Evolutionary conservation across 257 asterid species (phyloP).

Genomic region (Ilex aquifolium): DNA sequence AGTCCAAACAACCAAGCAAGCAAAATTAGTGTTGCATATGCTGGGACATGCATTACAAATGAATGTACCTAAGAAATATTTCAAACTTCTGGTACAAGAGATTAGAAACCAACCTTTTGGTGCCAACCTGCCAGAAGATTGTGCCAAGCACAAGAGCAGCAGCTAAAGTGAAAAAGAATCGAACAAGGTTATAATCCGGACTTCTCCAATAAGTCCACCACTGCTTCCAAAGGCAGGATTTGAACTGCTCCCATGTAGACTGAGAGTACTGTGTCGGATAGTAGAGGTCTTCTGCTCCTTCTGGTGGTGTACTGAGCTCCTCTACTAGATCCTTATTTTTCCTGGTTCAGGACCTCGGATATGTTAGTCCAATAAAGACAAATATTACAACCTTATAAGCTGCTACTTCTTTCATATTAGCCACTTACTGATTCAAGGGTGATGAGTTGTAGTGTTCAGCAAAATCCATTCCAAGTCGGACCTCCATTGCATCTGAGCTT

Average conservation of each 20-base stretch:
- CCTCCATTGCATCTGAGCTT: conserved; percentile 60
- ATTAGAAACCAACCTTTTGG: conserved; percentile 32
- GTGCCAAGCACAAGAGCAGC: conserved; percentile 79
- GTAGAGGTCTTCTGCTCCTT: conserved; percentile 53
- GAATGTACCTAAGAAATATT: background rate
- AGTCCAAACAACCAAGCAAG: background rate
- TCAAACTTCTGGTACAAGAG: background rate
- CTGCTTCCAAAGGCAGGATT: conserved; percentile 70
- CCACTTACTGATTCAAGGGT: conserved; percentile 42
- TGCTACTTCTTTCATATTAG: background rate
- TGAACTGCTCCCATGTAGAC: conserved; percentile 50
- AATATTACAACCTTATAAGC: background rate
- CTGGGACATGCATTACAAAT: no score
- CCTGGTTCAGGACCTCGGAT: conserved; percentile 20
- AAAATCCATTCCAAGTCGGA: conserved; percentile 54
- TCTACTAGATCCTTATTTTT: conserved; percentile 55
- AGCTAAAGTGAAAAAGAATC: conserved; percentile 60
- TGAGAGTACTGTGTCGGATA: conserved; percentile 63
- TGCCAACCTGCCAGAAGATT: conserved; percentile 67
- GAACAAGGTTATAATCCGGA: conserved; percentile 80
- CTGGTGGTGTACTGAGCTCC: conserved; percentile 54
- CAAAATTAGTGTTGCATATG: no score
- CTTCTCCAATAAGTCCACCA: conserved; percentile 93
- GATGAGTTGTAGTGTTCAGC: conserved; percentile 63
- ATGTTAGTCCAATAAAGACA: background rate